Conservation (phyloP, 1,284 basidiomycete genomes). For the Malassezia equina region DNA sequence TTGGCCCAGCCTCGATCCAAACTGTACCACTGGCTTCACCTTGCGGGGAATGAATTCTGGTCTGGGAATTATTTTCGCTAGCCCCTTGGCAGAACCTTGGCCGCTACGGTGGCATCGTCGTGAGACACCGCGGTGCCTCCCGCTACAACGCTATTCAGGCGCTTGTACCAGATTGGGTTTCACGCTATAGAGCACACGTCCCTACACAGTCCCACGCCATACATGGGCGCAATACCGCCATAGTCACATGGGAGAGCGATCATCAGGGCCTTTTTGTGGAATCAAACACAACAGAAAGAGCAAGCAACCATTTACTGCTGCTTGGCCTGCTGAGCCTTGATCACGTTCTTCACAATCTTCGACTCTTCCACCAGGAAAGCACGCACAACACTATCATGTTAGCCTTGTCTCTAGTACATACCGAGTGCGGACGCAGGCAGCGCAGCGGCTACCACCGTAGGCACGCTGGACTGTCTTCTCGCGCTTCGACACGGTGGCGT, state of each 20-base stretch:
- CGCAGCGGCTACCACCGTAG: constrained; percentile 46
- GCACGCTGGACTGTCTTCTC: constrained; percentile 45
- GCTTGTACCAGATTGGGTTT: not conserved
- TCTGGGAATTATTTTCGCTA: not conserved
- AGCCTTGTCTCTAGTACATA: constrained; percentile 17
- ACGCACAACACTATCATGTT: constrained; percentile 68
- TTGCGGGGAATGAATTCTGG: not conserved
- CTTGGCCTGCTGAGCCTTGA: constrained; percentile 68
- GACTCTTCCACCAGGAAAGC: constrained; percentile 99
- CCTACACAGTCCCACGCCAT: constrained; percentile 4
- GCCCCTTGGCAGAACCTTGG: not conserved
- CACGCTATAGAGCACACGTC: constrained; percentile 4
- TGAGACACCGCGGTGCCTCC: too few relatives aligned
- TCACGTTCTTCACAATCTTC: constrained; percentile 98
- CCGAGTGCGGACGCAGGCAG: constrained; percentile 43
- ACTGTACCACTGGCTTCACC: not conserved
- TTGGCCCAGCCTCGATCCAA: not conserved
- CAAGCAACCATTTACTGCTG: constrained; percentile 15
- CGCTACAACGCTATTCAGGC: too few relatives aligned
- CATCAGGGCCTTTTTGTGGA: constrained; percentile 1
- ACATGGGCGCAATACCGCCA: not conserved
- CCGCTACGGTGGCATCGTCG: too few relatives aligned
- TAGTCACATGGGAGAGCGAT: not conserved
- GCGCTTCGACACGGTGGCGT: constrained; percentile 41
- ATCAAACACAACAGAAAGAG: not conserved